These are phyloP conservation scores for Diaporthe citri DNA, from an alignment of 2,329 filamentous ascomycete species.

Conservation along the genomic window DNA sequence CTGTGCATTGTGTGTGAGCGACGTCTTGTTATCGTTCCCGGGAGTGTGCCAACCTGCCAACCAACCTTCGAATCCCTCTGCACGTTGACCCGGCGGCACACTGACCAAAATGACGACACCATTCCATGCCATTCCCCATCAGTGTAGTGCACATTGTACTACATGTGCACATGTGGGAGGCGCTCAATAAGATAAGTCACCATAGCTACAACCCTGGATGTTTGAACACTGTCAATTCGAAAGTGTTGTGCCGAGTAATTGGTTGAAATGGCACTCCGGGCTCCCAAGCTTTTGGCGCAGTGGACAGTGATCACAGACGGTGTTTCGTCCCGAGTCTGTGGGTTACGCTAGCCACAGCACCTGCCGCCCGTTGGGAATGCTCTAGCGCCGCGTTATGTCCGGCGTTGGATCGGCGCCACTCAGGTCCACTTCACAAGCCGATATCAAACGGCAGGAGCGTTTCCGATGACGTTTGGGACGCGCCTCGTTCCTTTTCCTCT, in stretches of 20 bases:
- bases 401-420: conserved; percentile 9
- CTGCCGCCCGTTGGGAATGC: not conserved
- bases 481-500: not conserved
- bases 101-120: not conserved
- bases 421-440: not conserved
- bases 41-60: not conserved
- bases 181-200: not conserved
- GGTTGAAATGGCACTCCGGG: not conserved
- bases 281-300: not conserved
- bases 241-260: not conserved
- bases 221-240: not conserved
- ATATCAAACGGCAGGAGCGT: not conserved
- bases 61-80: not conserved
- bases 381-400: conserved; percentile 21
- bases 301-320: not conserved
- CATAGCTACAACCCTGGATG: not conserved
- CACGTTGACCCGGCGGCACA: not conserved
- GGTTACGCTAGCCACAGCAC: conserved; percentile 11
- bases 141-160: not conserved
- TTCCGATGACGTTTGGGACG: not conserved
- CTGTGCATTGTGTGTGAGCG: not conserved
- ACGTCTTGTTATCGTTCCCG: not conserved
- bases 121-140: not conserved
- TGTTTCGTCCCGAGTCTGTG: conserved; percentile 18
- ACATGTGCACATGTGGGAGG: not conserved